These are phyloP conservation scores for Starmerella floris DNA, from an alignment of 805 yeast species.

Conservation along the genomic window DNA sequence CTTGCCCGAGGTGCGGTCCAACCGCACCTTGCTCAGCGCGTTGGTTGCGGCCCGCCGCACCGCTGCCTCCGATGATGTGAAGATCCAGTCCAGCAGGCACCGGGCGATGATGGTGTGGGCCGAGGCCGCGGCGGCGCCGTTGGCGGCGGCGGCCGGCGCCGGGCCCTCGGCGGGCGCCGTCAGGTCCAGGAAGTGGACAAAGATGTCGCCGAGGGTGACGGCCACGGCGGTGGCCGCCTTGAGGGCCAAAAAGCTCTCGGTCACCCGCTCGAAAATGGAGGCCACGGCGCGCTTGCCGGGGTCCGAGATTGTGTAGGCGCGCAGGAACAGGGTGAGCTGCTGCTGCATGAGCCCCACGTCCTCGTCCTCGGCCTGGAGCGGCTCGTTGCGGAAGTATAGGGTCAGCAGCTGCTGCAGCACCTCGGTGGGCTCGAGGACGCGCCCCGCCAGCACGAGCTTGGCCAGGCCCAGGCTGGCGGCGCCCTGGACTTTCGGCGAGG, in stretches of 20 bases:
- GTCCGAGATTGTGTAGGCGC: constrained; percentile 22
- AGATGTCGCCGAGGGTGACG: constrained; percentile 29
- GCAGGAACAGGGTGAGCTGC: constrained; percentile 32
- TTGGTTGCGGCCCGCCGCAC: constrained; percentile 7
- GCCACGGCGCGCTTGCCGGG: constrained; percentile 38
- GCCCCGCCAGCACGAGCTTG: constrained; percentile 65
- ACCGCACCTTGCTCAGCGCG: constrained; percentile 5
- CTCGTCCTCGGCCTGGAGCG: constrained; percentile 31
- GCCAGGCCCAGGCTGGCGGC: constrained; percentile 77
- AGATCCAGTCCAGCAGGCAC: constrained; percentile 2
- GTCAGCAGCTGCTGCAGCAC: constrained; percentile 47
- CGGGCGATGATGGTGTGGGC: constrained; percentile 13
- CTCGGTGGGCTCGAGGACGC: constrained; percentile 49
- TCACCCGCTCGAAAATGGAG: constrained; percentile 2
- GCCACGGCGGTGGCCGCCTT: constrained; percentile 26
- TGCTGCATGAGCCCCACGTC: constrained; percentile 37
- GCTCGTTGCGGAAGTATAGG: constrained; percentile 56
- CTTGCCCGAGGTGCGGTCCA: constrained; percentile 1
- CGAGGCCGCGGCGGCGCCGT: neutral
- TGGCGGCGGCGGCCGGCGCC: neutral
- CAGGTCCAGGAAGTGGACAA: constrained; percentile 67
- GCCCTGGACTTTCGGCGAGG: constrained; percentile 56
- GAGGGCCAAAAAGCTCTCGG: constrained; percentile 20
- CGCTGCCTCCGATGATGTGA: neutral
- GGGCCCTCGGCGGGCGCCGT: constrained; percentile 51